phyloP scores from a whole-genome alignment of 768 basidiomycete species.

The Suillus cothurnatus region DNA sequence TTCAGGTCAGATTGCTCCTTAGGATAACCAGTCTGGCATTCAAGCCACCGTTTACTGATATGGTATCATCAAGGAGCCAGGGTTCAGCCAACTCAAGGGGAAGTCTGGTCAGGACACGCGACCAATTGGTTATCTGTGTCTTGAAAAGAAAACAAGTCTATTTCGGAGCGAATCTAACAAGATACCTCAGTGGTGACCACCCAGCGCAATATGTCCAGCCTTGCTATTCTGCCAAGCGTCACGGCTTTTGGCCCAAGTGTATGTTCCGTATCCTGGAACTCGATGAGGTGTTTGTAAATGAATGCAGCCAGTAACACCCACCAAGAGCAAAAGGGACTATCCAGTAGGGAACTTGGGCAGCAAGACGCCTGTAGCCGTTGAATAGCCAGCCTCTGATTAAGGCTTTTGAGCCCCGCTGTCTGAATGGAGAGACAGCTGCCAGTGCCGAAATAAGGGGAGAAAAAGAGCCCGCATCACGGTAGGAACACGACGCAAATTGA shows the following conservation, averaged over 20 bases:
- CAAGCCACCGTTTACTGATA: neutral
- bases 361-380: conserved; percentile 82
- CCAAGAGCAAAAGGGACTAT: conserved; percentile 75
- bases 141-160: conserved; percentile 4
- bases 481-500: neutral
- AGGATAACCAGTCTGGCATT: neutral
- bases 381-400: conserved; percentile 77
- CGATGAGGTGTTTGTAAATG: neutral
- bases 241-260: conserved; percentile 76
- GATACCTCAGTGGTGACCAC: conserved; percentile 19
- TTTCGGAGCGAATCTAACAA: conserved; percentile 6
- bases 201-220: conserved; percentile 69
- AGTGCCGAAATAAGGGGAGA: neutral
- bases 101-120: neutral
- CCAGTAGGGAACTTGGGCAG: conserved; percentile 76
- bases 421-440: conserved; percentile 82
- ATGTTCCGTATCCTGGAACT: conserved; percentile 68
- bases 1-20: neutral
- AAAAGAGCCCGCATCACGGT: neutral
- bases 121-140: neutral
- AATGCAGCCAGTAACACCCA: conserved; percentile 41
- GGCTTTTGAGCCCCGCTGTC: conserved; percentile 71
- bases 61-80: neutral
- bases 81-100: neutral
- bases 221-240: conserved; percentile 76